Base-by-base conservation (phyloP, 78 protist genomes). In the Polysphondylium violaceum region DNA sequence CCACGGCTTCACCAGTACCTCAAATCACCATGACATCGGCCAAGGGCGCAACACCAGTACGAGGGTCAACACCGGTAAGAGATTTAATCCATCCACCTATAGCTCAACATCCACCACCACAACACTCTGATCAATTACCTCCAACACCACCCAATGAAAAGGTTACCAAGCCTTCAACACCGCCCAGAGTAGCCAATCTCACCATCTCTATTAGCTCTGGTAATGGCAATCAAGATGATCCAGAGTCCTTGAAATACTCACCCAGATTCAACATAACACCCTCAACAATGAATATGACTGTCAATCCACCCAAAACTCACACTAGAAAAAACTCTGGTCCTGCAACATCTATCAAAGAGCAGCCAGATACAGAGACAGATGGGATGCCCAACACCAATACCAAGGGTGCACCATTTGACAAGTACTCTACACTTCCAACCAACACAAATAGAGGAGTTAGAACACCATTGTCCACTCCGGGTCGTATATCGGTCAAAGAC, bases 261-360 rank as follows among this genome's bases (percentile, higher is more conserved):
- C 88, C 88, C 9, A n/a, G 88, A 7, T 65, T 78, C 51, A 78
- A 78, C 21, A 68, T 43, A 16, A 33, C 61, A 7, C 38, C 36
- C 59, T 43, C 36, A 9, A 67, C 17, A 35, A 31, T 55, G 17
- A 59, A 21, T 55, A 58, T 47, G 21, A 55, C 87, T 2, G 36
- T 74, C 14, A 44, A 35, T 19, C 40, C 72, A 56, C 12, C 25
- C 27, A 41, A 29, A 17, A 76, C 33, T 9, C 86, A 75, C 33
- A 59, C 60, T 29, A 55, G 86, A 56, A 75, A 75, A 43, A 75
- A 55, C 25, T 75, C 86, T 12, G 58, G 73, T 27, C 86, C 86
- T 23, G 23, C 86, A 0, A 40, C 38, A 56, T 16, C 58, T 2
- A 59, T 75, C 19, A 27, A 41, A 16, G 33, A 44, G 33, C 51